Percentiles rank a stretch among this genome's conserved stretches.
phyloP scores from a whole-genome alignment of 164 flowering plant species.

The Macadamia tetraphylla region DNA sequence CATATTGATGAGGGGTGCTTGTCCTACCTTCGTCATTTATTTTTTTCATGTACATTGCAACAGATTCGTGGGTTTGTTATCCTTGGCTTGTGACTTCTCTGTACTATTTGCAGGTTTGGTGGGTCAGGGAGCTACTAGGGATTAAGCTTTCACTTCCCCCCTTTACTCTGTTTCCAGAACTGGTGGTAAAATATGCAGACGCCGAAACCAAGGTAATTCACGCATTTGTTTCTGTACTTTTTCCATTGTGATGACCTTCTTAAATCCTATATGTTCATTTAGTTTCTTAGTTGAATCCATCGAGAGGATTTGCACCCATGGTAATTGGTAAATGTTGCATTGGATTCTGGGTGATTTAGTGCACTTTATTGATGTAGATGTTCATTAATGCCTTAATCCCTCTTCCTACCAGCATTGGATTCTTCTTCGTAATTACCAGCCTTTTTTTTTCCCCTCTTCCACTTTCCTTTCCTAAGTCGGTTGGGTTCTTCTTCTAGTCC shows the following conservation, averaged over 20 bases:
- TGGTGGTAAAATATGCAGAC: conserved; percentile 48
- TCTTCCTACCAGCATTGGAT: not conserved
- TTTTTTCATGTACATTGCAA: conserved; percentile 2
- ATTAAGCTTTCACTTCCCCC: not conserved
- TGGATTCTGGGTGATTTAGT: not conserved
- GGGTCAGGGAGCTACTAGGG: conserved; percentile 39
- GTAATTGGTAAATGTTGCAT: not conserved
- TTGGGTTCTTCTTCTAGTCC: not conserved
- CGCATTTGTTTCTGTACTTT: not conserved
- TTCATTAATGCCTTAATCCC: not conserved
- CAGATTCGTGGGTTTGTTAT: not conserved
- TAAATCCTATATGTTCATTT: not conserved
- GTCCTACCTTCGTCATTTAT: not conserved
- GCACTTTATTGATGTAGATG: not conserved
- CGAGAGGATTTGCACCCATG: not conserved
- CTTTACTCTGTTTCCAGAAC: conserved; percentile 10
- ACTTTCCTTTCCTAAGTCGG: no score
- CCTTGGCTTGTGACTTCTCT: conserved; percentile 13
- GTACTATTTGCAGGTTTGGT: conserved; percentile 33
- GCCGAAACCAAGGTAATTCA: conserved; percentile 54
- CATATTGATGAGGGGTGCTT: conserved; percentile 1
- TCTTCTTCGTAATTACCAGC: no score
- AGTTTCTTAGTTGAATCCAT: not conserved
- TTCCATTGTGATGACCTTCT: not conserved
- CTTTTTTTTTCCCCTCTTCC: no score